Evolutionary conservation across 345 rosid species (phyloP).

Genomic region (Lepidium sativum): DNA sequence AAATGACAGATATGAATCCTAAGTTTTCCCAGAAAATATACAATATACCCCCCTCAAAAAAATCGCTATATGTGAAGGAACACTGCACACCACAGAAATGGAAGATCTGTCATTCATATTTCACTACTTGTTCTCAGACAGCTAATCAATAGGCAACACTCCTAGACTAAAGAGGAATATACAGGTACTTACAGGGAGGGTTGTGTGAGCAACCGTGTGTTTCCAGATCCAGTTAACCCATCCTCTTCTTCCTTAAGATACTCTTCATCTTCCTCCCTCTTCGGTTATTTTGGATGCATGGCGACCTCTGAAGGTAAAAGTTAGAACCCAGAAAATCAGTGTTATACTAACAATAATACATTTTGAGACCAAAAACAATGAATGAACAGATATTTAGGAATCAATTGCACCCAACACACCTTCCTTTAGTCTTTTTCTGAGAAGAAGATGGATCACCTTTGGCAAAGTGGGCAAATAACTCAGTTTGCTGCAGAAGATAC

Average conservation of each 20-base stretch:
- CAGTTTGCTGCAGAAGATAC: slow-evolving; percentile 90
- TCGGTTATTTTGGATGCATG: slow-evolving; percentile 97
- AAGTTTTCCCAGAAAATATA: not conserved
- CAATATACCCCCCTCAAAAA: not conserved
- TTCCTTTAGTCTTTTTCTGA: slow-evolving; percentile 74
- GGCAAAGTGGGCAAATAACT: slow-evolving; percentile 95
- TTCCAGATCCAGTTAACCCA: slow-evolving; percentile 67
- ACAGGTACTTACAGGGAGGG: slow-evolving; percentile 71
- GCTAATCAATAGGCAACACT: not conserved
- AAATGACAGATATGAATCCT: not conserved
- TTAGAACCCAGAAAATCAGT: not conserved
- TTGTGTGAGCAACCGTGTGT: slow-evolving; percentile 81
- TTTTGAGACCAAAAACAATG: not conserved
- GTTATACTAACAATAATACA: not conserved
- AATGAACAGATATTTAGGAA: not conserved
- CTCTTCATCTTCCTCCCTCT: slow-evolving; percentile 99
- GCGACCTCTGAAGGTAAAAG: slow-evolving; percentile 56
- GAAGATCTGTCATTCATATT: not conserved
- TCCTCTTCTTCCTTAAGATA: slow-evolving; percentile 93
- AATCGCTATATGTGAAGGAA: not conserved
- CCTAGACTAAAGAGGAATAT: not conserved
- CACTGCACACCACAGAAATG: not conserved
- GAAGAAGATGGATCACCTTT: slow-evolving; percentile 71
- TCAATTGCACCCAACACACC: slow-evolving; percentile 32
- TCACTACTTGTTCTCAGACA: not conserved